These are phyloP conservation scores for Penicillium verrucosum DNA, from an alignment of 2,329 filamentous ascomycete species.

Conservation along the genomic window DNA sequence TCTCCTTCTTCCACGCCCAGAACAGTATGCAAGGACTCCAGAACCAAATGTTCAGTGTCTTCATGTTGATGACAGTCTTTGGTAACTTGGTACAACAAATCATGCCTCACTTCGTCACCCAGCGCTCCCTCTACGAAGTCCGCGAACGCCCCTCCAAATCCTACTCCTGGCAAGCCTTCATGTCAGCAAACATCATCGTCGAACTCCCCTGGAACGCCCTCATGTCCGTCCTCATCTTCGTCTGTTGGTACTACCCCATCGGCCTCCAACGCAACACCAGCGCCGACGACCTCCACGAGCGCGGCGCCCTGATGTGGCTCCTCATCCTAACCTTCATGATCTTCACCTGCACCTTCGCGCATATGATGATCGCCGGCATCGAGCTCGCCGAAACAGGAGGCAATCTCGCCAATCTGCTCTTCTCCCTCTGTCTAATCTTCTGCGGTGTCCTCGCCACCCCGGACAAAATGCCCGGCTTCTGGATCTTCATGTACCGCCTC, in stretches of 20 bases:
- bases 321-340: constrained; percentile 65
- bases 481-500: constrained; percentile 73
- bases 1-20: constrained; percentile 72
- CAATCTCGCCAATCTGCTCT: constrained; percentile 59
- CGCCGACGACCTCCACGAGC: constrained; percentile 42
- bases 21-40: constrained; percentile 77
- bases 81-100: constrained; percentile 56
- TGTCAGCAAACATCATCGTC: constrained; percentile 67
- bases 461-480: constrained; percentile 63
- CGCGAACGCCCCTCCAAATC: constrained; percentile 63
- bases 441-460: constrained; percentile 54
- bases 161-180: constrained; percentile 72
- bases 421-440: constrained; percentile 60
- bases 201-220: constrained; percentile 67
- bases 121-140: constrained; percentile 58
- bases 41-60: constrained; percentile 88
- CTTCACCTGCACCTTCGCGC: constrained; percentile 68
- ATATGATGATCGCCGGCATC: constrained; percentile 69
- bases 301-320: constrained; percentile 64
- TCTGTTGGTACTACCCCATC: constrained; percentile 67
- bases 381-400: constrained; percentile 66
- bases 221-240: constrained; percentile 61
- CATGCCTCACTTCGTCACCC: constrained; percentile 58
- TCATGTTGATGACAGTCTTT: constrained; percentile 81
- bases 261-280: constrained; percentile 45